These are phyloP conservation scores for Arthrobotrys conoides DNA, from an alignment of 2,329 filamentous ascomycete species.

Conservation along the genomic window DNA sequence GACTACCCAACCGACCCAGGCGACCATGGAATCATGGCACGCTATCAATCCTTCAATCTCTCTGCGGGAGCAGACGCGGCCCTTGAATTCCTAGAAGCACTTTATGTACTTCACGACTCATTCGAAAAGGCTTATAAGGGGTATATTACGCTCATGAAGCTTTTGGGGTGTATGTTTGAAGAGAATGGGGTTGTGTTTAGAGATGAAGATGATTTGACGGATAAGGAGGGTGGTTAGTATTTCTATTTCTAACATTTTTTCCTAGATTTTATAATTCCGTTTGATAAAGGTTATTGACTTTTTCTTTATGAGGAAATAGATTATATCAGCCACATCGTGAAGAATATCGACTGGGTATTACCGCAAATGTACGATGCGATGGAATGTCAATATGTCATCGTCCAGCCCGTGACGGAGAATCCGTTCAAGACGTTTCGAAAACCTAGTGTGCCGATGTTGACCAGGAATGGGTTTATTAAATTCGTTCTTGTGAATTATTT, in stretches of 20 bases:
- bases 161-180: conserved; percentile 34
- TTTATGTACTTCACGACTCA: conserved; percentile 40
- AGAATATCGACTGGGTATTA: conserved; percentile 37
- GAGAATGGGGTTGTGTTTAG: conserved; percentile 29
- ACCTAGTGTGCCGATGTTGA: conserved; percentile 26
- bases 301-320: background rate
- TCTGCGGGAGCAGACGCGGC: conserved; percentile 46
- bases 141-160: conserved; percentile 44
- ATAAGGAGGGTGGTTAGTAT: conserved; percentile 31
- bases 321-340: conserved; percentile 21
- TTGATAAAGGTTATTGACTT: too few relatives aligned
- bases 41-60: conserved; percentile 54
- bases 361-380: conserved; percentile 47
- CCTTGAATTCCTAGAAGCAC: conserved; percentile 45
- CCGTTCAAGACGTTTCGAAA: conserved; percentile 49
- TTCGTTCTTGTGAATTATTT: conserved; percentile 52
- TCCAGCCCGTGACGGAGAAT: conserved; percentile 26
- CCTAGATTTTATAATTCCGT: too few relatives aligned
- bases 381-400: conserved; percentile 44
- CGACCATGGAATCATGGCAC: conserved; percentile 51
- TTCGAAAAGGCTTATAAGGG: conserved; percentile 39
- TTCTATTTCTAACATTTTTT: background rate
- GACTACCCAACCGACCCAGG: conserved; percentile 37
- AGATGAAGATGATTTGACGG: conserved; percentile 26
- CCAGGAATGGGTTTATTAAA: conserved; percentile 48